These are phyloP conservation scores for Pseudogymnoascus sp. DNA, from an alignment of 2,329 filamentous ascomycete genomes.

Conservation along the genomic window DNA sequence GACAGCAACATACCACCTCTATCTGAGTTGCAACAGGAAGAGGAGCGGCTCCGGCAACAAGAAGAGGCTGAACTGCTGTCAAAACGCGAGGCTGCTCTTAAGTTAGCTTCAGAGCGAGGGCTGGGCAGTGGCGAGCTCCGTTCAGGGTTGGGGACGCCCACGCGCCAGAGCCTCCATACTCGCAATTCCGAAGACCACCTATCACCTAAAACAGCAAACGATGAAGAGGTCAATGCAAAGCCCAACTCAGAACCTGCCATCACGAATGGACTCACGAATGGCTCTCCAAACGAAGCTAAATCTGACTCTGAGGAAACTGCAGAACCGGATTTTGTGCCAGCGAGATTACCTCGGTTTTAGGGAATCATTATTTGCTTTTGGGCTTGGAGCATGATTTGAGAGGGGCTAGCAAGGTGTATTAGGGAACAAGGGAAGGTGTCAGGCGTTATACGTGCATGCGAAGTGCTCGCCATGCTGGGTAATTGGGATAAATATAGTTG, in stretches of 20 bases:
- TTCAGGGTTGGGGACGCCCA: background rate
- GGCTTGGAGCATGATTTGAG: background rate
- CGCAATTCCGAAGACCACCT: background rate
- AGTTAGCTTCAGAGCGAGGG: constrained; percentile 42
- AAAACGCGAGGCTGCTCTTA: constrained; percentile 43
- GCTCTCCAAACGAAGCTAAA: background rate
- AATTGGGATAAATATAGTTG: constrained; percentile 8
- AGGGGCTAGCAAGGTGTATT: background rate
- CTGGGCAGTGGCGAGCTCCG: constrained; percentile 27
- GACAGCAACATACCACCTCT: constrained; percentile 34
- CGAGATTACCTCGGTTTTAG: constrained; percentile 48
- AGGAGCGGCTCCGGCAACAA: constrained; percentile 36
- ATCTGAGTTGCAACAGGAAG: constrained; percentile 45
- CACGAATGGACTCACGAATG: background rate
- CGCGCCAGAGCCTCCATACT: background rate
- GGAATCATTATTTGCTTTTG: background rate
- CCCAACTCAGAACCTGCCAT: background rate
- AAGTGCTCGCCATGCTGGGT: constrained; percentile 27
- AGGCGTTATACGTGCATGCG: constrained; percentile 25
- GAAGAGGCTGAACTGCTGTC: constrained; percentile 46
- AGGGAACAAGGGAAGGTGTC: constrained; percentile 4
- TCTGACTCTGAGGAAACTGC: constrained; percentile 19
- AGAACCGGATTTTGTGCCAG: constrained; percentile 43
- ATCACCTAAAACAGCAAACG: background rate
- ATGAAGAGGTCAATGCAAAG: background rate